These are phyloP conservation scores for Alternaria incomplexa DNA, from an alignment of 2,329 filamentous ascomycete species.

Conservation along the genomic window DNA sequence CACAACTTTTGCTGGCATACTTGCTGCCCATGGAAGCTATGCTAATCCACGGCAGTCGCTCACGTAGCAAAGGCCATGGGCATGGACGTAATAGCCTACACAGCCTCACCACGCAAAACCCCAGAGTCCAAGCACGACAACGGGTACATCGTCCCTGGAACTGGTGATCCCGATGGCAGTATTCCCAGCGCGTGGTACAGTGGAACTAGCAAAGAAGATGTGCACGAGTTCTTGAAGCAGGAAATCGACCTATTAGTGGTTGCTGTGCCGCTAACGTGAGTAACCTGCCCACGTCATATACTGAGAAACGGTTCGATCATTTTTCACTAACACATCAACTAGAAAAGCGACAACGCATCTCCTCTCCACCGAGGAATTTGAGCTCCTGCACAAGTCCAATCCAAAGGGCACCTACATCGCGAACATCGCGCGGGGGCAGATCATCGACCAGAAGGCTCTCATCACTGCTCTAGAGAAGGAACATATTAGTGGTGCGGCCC, in stretches of 20 bases:
- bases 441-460: constrained; percentile 67
- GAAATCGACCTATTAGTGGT: constrained; percentile 65
- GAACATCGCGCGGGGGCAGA: constrained; percentile 73
- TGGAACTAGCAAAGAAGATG: constrained; percentile 57
- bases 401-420: constrained; percentile 64
- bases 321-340: not conserved
- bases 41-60: constrained; percentile 49
- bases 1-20: not conserved
- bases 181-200: constrained; percentile 64
- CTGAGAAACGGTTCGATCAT: not conserved
- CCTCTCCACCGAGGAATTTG: constrained; percentile 62
- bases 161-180: constrained; percentile 64
- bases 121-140: constrained; percentile 68
- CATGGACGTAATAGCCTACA: constrained; percentile 77
- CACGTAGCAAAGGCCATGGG: constrained; percentile 69
- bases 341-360: constrained; percentile 59
- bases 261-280: constrained; percentile 62
- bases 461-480: constrained; percentile 65
- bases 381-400: constrained; percentile 56
- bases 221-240: constrained; percentile 62
- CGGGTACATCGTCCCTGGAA: constrained; percentile 72
- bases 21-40: not conserved
- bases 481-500: constrained; percentile 68
- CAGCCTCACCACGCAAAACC: constrained; percentile 70
- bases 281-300: not conserved